These are phyloP conservation scores for Lachnellula occidentalis DNA, from an alignment of 2,329 filamentous ascomycete genomes.

Conservation along the genomic window DNA sequence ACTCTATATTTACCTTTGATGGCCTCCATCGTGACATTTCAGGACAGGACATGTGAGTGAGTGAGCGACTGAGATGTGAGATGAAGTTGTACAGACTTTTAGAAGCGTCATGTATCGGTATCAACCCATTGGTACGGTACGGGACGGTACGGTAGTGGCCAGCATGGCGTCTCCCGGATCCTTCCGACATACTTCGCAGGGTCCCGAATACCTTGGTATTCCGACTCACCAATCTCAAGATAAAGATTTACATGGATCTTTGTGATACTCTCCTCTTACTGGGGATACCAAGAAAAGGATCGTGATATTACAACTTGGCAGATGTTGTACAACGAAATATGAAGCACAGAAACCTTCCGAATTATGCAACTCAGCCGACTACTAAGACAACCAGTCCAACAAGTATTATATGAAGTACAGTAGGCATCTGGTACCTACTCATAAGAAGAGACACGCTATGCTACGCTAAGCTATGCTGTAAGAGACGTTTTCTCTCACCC, in stretches of 20 bases:
- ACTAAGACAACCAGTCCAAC: too few species aligned
- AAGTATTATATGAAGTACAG: too few species aligned
- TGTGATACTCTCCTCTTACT: background rate
- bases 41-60: too few species aligned
- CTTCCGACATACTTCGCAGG: background rate
- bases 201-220: background rate
- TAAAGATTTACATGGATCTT: background rate
- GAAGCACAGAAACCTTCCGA: background rate
- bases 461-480: constrained; percentile 6
- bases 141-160: background rate
- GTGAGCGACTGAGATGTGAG: background rate
- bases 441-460: background rate
- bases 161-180: background rate
- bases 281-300: background rate
- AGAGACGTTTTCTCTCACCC: background rate
- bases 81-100: background rate
- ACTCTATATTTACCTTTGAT: background rate
- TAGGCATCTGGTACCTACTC: too few species aligned
- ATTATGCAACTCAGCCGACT: background rate
- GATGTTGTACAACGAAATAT: background rate
- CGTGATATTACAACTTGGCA: background rate
- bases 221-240: background rate
- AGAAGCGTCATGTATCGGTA: too few species aligned
- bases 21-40: background rate
- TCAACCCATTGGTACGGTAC: too few species aligned